Percentiles rank a stretch among this genome's conserved stretches.
Evolutionary conservation across 345 rosid genomes (phyloP).

Genomic region (Dipteronia sinensis): DNA sequence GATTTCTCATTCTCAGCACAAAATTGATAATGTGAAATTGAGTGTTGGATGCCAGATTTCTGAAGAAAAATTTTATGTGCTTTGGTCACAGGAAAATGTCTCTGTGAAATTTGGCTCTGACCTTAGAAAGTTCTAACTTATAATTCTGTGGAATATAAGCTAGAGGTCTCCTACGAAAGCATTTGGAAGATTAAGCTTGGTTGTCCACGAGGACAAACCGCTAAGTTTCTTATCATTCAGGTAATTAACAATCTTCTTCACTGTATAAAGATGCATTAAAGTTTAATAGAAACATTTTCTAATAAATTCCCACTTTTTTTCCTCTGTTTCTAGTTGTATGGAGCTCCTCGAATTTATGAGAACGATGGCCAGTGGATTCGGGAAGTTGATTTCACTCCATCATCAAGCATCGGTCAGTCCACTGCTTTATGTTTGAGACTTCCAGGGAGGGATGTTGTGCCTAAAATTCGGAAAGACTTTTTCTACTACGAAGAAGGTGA

Average conservation of each 20-base stretch:
- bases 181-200: conserved; percentile 44
- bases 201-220: not conserved
- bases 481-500: conserved; percentile 30
- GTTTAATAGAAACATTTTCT: not conserved
- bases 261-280: not conserved
- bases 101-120: conserved; percentile 30
- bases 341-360: conserved; percentile 43
- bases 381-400: conserved; percentile 45
- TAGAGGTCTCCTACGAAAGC: conserved; percentile 45
- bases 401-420: conserved; percentile 44
- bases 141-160: conserved; percentile 31
- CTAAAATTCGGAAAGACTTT: conserved; percentile 36
- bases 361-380: conserved; percentile 40
- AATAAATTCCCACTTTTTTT: not conserved
- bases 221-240: conserved; percentile 45
- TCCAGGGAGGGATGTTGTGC: conserved; percentile 24
- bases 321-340: conserved; percentile 31
- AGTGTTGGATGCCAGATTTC: no score
- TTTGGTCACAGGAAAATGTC: conserved; percentile 38
- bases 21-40: no score
- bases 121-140: conserved; percentile 29
- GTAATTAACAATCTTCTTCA: conserved; percentile 18
- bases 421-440: conserved; percentile 43
- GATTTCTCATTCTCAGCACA: no score
- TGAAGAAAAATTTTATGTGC: no score